Evolutionary conservation across 257 asterid species (phyloP).

Genomic region (Forsythia viridissima): DNA sequence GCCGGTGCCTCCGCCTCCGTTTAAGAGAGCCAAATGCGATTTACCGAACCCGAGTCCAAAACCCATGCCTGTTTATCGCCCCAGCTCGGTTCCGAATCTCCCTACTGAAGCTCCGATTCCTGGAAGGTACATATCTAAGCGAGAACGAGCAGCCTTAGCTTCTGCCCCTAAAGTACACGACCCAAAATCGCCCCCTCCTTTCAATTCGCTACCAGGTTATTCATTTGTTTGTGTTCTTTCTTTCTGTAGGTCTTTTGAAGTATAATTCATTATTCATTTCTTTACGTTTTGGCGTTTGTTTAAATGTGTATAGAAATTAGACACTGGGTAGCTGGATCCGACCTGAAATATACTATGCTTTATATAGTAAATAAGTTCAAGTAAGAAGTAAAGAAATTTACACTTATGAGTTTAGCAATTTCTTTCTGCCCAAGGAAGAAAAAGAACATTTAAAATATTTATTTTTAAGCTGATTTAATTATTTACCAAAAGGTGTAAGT

Average conservation of each 20-base stretch:
- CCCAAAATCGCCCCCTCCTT: constrained; percentile 14
- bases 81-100: constrained; percentile 10
- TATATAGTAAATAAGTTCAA: neutral
- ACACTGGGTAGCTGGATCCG: neutral
- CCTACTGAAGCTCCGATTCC: constrained; percentile 50
- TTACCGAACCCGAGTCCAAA: neutral
- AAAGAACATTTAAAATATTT: neutral
- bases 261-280: neutral
- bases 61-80: constrained; percentile 17
- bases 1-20: constrained; percentile 17
- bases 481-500: neutral
- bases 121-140: constrained; percentile 82
- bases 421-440: neutral
- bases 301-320: neutral
- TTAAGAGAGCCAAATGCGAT: constrained; percentile 41
- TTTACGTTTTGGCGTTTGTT: neutral
- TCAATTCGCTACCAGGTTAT: constrained; percentile 44
- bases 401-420: neutral
- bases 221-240: neutral
- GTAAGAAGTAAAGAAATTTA: neutral
- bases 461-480: neutral
- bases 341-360: neutral
- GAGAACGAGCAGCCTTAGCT: constrained; percentile 65
- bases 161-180: constrained; percentile 22
- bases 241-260: neutral